Conservation (phyloP, 75 land plant species). For the Picea sitchensis region DNA sequence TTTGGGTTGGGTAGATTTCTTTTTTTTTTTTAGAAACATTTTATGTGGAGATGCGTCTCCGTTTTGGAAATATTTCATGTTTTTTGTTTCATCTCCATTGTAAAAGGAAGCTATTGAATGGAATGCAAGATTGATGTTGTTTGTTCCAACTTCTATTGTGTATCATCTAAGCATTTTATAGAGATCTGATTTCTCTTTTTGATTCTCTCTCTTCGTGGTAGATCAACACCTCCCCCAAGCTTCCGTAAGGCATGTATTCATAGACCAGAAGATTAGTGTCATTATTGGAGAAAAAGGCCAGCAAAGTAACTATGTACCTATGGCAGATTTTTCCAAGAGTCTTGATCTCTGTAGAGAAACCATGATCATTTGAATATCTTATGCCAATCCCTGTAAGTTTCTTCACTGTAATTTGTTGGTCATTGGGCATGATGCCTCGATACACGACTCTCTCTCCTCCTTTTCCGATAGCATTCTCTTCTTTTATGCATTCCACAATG, state of each 20-base stretch:
- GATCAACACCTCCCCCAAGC: constrained; percentile 51
- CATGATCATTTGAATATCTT: constrained; percentile 41
- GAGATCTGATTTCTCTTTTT: too few species aligned
- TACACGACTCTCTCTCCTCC: constrained; percentile 82
- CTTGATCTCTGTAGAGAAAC: constrained; percentile 62
- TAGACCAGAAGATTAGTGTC: constrained; percentile 63
- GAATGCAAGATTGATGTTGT: too few species aligned
- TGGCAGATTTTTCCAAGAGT: constrained; percentile 74
- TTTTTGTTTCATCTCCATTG: too few species aligned
- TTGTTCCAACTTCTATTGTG: too few species aligned
- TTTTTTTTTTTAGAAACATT: too few species aligned
- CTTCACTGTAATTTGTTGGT: constrained; percentile 74
- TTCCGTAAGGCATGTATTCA: constrained; percentile 71
- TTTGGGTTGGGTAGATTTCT: too few species aligned
- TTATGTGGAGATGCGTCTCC: too few species aligned
- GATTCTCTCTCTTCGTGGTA: too few species aligned
- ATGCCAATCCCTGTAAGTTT: constrained; percentile 40
- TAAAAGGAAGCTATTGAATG: too few species aligned
- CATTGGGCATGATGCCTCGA: constrained; percentile 59
- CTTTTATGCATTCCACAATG: constrained; percentile 34
- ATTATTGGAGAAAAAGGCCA: constrained; percentile 66
- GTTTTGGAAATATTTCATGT: too few species aligned
- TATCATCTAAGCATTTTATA: too few species aligned
- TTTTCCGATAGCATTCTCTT: constrained; percentile 63
- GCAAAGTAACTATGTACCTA: constrained; percentile 59